phyloP scores from a whole-genome alignment of 1,284 basidiomycete genomes.

The Cutaneotrichosporon curvatum region DNA sequence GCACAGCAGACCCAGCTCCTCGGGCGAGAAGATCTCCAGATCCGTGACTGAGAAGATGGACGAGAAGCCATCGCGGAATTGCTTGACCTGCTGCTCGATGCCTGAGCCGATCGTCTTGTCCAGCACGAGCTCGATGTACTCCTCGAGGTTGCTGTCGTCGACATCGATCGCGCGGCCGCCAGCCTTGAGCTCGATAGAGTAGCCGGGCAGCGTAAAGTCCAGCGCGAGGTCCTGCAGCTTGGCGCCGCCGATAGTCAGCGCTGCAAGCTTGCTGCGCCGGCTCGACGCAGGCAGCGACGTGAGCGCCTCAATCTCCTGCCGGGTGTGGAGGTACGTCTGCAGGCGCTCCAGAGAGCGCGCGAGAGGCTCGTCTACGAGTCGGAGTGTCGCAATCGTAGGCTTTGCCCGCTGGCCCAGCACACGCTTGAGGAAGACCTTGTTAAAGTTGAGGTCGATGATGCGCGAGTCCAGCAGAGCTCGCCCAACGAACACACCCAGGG shows the following conservation, averaged over 20 bases:
- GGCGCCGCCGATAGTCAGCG: slow-evolving; percentile 52
- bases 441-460: slow-evolving; percentile 93
- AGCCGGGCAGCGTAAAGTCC: slow-evolving; percentile 94
- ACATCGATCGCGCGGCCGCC: slow-evolving; percentile 73
- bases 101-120: slow-evolving; percentile 75
- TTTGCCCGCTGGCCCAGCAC: slow-evolving; percentile 79
- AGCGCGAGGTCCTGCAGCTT: slow-evolving; percentile 76
- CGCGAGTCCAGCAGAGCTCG: slow-evolving; percentile 95
- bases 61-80: slow-evolving; percentile 79
- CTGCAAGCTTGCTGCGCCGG: slow-evolving; percentile 38
- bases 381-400: slow-evolving; percentile 70
- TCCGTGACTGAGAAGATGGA: slow-evolving; percentile 89
- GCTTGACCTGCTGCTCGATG: slow-evolving; percentile 64
- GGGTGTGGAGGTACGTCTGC: slow-evolving; percentile 51
- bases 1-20: slow-evolving; percentile 88
- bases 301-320: slow-evolving; percentile 47
- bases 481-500: slow-evolving; percentile 95
- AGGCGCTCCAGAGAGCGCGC: slow-evolving; percentile 80
- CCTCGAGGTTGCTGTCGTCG: slow-evolving; percentile 74
- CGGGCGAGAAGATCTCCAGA: slow-evolving; percentile 82
- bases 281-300: slow-evolving; percentile 30
- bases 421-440: slow-evolving; percentile 82
- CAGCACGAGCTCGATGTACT: slow-evolving; percentile 75
- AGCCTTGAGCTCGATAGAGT: slow-evolving; percentile 80
- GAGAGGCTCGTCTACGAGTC: slow-evolving; percentile 71